Evolutionary conservation across 345 rosid genomes (phyloP), one percentile per base, ranked within the genome.

Genomic region (Durio zibethinus): DNA sequence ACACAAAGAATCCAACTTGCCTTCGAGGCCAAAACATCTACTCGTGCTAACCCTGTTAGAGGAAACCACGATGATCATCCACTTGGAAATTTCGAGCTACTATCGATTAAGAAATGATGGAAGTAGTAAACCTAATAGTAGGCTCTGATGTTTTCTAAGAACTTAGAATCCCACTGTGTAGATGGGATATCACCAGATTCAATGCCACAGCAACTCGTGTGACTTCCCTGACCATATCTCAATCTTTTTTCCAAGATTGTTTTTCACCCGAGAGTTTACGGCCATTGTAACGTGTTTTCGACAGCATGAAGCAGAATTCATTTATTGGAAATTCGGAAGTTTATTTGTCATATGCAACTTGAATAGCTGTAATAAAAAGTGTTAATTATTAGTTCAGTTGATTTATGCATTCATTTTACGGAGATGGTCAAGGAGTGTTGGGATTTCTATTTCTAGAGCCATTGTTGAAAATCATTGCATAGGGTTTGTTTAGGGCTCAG

Each of bases 21-120:
- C 29, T 75, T 82, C 3, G 97, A 89, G 69, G 72, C 90, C 23
- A 89, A 85, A 77, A 85, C 89, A 50, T 74, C 91, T 1, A 72
- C 84, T 25, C 97, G 93, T 54, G 86, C 83, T 8, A 68, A 84
- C 9, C 75, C 84, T 48, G 73, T 88, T 43, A 90, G 88, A 85
- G 84, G 85, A 59, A 78, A 67, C 59, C 85, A 85, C 4, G 89
- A 89, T 65, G 92, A 90, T 78, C 82, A 90, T 65, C 82, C 83
- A 10, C 75, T 90, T n/a, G 78, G 88, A 82, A 92, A 88, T 88
- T 88, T 92, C 54, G 94, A 92, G 83, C 87, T 85, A 33, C 89
- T 92, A 25, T 86, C 92, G 6, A 85, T 92, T 76, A 80, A 89
- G 78, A 87, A 90, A 78, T 87, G 75, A 85, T 48, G 79, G 67